Conservation (phyloP, 768 basidiomycete species). For the Kwoniella dejecticola region DNA sequence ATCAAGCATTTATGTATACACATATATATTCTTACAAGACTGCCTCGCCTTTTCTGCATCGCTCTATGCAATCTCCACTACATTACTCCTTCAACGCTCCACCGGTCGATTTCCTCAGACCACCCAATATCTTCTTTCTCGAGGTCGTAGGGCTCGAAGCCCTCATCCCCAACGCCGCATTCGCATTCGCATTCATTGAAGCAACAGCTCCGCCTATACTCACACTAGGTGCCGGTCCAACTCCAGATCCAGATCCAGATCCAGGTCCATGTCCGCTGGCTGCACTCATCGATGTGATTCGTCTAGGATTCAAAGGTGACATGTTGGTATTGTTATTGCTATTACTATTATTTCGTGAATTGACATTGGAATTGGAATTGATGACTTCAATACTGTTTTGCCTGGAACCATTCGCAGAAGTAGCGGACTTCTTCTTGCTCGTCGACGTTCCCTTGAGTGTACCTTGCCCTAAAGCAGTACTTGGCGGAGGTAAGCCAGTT, state of each 20-base stretch:
- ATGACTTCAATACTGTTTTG: slow-evolving; percentile 35
- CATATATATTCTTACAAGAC: too few relatives aligned
- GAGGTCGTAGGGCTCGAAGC: slow-evolving; percentile 32
- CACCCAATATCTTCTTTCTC: slow-evolving; percentile 38
- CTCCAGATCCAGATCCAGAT: too few relatives aligned
- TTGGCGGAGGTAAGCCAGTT: slow-evolving; percentile 30
- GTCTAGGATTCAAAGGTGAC: slow-evolving; percentile 51
- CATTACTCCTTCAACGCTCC: too few relatives aligned
- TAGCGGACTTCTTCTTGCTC: too few relatives aligned
- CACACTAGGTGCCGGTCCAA: slow-evolving; percentile 19
- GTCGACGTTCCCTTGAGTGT: neutral
- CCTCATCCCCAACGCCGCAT: slow-evolving; percentile 26
- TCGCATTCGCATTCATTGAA: slow-evolving; percentile 38
- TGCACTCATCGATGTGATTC: slow-evolving; percentile 25
- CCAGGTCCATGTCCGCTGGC: slow-evolving; percentile 7
- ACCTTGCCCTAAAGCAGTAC: neutral
- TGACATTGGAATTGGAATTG: slow-evolving; percentile 12
- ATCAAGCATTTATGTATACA: too few relatives aligned
- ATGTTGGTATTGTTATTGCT: slow-evolving; percentile 17
- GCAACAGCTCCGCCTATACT: slow-evolving; percentile 48
- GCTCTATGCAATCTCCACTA: too few relatives aligned
- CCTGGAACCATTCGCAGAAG: neutral
- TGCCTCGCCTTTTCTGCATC: too few relatives aligned
- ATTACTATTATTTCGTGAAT: slow-evolving; percentile 7
- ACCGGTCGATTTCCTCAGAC: slow-evolving; percentile 26